Evolutionary conservation across 2,329 filamentous ascomycete species (phyloP), one percentile per base, ranked within the genome.

Genomic region (Diaporthe sp.): DNA sequence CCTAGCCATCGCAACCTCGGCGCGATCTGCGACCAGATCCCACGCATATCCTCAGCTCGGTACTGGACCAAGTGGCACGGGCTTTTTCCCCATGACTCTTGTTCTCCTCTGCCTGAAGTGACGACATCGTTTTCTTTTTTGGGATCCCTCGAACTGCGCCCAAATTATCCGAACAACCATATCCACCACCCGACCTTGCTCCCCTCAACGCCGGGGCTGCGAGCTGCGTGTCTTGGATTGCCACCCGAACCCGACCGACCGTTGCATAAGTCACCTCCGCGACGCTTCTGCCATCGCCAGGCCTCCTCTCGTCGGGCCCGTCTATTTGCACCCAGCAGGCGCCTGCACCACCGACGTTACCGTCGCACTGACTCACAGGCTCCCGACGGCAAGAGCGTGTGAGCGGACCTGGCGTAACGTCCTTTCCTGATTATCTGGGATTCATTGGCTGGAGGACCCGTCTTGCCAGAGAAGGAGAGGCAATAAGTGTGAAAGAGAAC

Each of bases 371-470:
- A 74, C 58, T 72, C 73, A 65, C 67, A 37, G 73, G 25, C 55
- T 71, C 68, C 73, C 73, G 73, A 65, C 73, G 73, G 73, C 73
- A 74, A 61, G n/a, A 74, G 73, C 68, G 68, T 62, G 67, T 62
- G 73, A 72, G 73, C 61, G 49, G 51, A 69, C 55, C 46, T 57
- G 67, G 73, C 67, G 73, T 74, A 74, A 74, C 73, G 31, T 65
- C 34, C 59, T 28, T 37, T 31, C 31, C 39, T 72, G 65, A n/a
- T 22, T 15, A 28, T 62, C 62, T 44, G n/a, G 37, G 31, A 71
- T 62, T 72, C 55, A 74, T 72, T 72, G 73, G 73, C 68, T 55
- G 42, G 31, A 58, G 53, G 15, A 65, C 55, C 61, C 58, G 58
- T 73, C 44, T 44, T 37, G 37, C 37, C 39, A 46, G 39, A 51